These are phyloP conservation scores for Gracilaria vermiculophylla DNA, from an alignment of 23 red algal species.

Conservation along the genomic window DNA sequence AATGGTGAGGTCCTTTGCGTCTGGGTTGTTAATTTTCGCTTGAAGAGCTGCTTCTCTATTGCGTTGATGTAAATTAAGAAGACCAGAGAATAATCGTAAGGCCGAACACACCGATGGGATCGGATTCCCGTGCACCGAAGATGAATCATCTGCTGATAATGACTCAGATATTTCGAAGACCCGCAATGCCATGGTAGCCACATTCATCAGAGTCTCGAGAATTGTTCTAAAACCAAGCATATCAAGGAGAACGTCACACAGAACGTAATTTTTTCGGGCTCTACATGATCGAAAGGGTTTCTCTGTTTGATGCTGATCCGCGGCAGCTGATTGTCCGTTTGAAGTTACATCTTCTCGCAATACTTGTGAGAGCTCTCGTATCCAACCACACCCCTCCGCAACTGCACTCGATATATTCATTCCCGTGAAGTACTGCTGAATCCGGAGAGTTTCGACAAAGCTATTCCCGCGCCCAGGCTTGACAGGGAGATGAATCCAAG, in stretches of 20 bases:
- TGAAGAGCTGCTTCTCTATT: constrained; percentile 11
- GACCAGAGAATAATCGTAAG: constrained; percentile 9
- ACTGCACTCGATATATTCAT: constrained; percentile 49
- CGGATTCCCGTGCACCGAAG: neutral
- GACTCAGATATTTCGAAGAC: constrained; percentile 29
- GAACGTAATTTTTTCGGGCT: neutral
- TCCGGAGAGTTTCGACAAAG: constrained; percentile 14
- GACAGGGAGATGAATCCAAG: neutral
- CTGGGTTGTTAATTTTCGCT: constrained; percentile 7
- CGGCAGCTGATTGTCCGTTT: neutral
- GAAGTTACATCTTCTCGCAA: neutral
- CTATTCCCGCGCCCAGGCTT: neutral
- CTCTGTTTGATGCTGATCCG: neutral
- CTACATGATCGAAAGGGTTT: neutral
- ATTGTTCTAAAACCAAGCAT: constrained; percentile 44
- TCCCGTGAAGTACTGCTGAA: constrained; percentile 43
- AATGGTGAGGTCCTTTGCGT: neutral
- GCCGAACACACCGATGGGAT: constrained; percentile 4
- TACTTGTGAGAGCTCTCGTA: constrained; percentile 38
- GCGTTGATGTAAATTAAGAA: constrained; percentile 15
- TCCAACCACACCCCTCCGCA: constrained; percentile 48
- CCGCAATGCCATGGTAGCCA: neutral
- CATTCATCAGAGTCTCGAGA: constrained; percentile 19
- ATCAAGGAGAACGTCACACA: constrained; percentile 26
- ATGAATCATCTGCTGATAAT: constrained; percentile 14